Percentiles rank a stretch among this genome's conserved stretches.
These are phyloP conservation scores for Neurospora crassa DNA, from an alignment of 2,329 filamentous ascomycete genomes.

Conservation along the genomic window DNA sequence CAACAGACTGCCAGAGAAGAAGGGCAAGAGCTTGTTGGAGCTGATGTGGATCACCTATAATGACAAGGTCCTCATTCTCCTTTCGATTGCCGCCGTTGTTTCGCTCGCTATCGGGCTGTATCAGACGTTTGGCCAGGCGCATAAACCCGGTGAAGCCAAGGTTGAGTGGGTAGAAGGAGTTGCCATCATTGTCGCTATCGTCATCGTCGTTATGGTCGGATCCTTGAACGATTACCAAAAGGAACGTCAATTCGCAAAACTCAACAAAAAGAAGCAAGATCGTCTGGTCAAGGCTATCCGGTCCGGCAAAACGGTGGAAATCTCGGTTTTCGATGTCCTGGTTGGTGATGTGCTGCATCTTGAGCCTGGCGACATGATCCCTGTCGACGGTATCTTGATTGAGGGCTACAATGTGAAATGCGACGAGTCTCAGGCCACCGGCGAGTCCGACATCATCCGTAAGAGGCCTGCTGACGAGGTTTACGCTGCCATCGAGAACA, in stretches of 20 bases:
- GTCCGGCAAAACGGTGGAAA: conserved; percentile 58
- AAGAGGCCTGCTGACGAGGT: conserved; percentile 61
- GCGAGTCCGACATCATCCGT: conserved; percentile 66
- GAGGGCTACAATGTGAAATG: conserved; percentile 66
- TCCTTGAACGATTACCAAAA: conserved; percentile 75
- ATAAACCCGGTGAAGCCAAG: conserved; percentile 39
- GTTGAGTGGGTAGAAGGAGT: conserved; percentile 78
- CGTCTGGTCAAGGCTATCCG: conserved; percentile 63
- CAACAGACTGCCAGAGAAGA: conserved; percentile 64
- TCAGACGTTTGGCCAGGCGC: conserved; percentile 56
- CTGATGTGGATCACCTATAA: conserved; percentile 79
- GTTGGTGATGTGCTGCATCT: conserved; percentile 62
- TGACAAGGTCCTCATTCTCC: conserved; percentile 68
- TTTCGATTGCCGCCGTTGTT: conserved; percentile 61
- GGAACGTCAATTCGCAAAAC: conserved; percentile 67
- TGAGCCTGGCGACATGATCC: conserved; percentile 67
- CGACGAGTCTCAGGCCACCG: conserved; percentile 71
- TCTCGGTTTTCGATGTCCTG: conserved; percentile 60
- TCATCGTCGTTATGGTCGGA: conserved; percentile 67
- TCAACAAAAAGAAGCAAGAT: conserved; percentile 73
- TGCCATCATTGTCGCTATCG: conserved; percentile 71
- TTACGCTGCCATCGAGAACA: conserved; percentile 56
- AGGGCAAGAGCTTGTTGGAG: conserved; percentile 62
- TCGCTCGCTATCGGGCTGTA: conserved; percentile 68
- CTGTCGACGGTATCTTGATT: conserved; percentile 65